phyloP scores from a whole-genome alignment of 83 land plant genomes.

The Isoetes engelmannii region DNA sequence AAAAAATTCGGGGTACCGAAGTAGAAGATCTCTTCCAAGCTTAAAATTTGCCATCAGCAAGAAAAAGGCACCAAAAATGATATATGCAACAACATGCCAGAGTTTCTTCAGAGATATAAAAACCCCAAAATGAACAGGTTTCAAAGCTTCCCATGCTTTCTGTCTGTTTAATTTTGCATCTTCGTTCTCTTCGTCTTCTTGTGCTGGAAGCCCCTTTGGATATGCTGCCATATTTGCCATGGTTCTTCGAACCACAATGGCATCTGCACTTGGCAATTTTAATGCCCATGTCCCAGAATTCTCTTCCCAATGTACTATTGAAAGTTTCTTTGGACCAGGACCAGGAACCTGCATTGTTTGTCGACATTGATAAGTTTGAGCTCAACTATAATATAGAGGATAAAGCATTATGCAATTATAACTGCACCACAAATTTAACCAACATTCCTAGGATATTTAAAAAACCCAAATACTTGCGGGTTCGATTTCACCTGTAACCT shows the following conservation, averaged over 20 bases:
- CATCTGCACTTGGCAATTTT: constrained; percentile 70
- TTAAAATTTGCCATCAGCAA: constrained; percentile 40
- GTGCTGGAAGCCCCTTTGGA: constrained; percentile 60
- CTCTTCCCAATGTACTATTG: constrained; percentile 24
- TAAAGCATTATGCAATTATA: neutral
- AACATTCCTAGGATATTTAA: neutral
- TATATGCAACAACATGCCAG: constrained; percentile 35
- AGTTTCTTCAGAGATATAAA: constrained; percentile 50
- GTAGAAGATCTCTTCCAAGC: constrained; percentile 58
- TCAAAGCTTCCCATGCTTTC: constrained; percentile 8
- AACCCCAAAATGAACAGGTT: constrained; percentile 85
- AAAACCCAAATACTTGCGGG: neutral
- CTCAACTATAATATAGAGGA: neutral
- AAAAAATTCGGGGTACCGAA: constrained; percentile 75
- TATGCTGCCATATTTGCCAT: constrained; percentile 43
- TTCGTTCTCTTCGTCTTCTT: constrained; percentile 34
- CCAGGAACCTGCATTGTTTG: constrained; percentile 14
- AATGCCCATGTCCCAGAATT: constrained; percentile 24
- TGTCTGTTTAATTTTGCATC: constrained; percentile 42
- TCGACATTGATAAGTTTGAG: neutral
- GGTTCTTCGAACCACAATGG: constrained; percentile 75
- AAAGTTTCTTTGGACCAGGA: constrained; percentile 15
- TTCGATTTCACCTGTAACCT: neutral
- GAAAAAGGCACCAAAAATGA: constrained; percentile 45
- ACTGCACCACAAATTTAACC: neutral